These are phyloP conservation scores for Penicillium manginii DNA, from an alignment of 495 filamentous ascomycete genomes.

Conservation along the genomic window DNA sequence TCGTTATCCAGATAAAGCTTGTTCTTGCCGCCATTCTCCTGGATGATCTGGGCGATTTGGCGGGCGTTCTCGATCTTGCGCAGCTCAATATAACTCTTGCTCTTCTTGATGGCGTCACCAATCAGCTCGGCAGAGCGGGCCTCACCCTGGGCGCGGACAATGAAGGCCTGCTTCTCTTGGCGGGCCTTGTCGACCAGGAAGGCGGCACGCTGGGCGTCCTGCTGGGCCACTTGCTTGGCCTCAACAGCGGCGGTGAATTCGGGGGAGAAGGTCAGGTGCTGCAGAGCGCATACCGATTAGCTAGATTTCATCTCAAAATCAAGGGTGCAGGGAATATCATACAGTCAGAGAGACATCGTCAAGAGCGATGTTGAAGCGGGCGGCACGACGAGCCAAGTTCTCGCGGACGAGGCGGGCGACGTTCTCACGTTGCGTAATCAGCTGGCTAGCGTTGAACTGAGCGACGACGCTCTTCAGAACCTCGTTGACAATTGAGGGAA, in stretches of 20 bases:
- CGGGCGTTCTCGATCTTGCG: constrained; percentile 96
- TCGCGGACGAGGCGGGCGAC: constrained; percentile 90
- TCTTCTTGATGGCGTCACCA: constrained; percentile 99
- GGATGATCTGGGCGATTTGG: constrained; percentile 79
- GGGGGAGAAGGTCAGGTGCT: constrained; percentile 98
- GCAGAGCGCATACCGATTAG: constrained; percentile 26
- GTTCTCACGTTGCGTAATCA: constrained; percentile 98
- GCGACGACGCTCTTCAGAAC: constrained; percentile 98
- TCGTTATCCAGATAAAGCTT: constrained; percentile 91
- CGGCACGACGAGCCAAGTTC: constrained; percentile 86
- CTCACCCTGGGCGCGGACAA: constrained; percentile 98
- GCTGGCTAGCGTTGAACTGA: constrained; percentile 97
- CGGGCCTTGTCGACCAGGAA: constrained; percentile 99
- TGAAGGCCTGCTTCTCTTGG: constrained; percentile 98
- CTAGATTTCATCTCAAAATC: not conserved
- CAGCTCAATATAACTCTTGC: constrained; percentile 91
- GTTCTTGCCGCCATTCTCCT: constrained; percentile 86
- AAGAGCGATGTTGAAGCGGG: constrained; percentile 94
- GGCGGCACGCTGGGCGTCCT: constrained; percentile 95
- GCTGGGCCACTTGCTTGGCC: constrained; percentile 98
- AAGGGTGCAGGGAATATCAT: constrained; percentile 35
- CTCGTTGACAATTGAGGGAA: constrained; percentile 98
- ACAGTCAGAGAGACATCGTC: constrained; percentile 98
- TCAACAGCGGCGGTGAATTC: constrained; percentile 99
- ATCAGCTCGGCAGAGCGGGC: constrained; percentile 97